Conservation (phyloP, 1,139 yeast species). For the Tardiomyces depauwii region DNA sequence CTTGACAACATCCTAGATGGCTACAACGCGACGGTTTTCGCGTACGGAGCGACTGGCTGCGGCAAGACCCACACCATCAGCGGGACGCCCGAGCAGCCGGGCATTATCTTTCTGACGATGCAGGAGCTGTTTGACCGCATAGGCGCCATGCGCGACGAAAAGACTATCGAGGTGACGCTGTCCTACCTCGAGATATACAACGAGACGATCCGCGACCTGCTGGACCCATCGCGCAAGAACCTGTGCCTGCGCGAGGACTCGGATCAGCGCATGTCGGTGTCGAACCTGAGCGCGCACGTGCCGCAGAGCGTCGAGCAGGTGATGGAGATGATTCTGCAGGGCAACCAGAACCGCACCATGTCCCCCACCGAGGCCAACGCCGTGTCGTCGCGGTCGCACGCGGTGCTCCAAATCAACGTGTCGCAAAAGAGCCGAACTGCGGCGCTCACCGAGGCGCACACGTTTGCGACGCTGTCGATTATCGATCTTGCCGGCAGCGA, state of each 20-base stretch:
- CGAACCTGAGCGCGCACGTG: constrained; percentile 57
- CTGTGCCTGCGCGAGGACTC: constrained; percentile 65
- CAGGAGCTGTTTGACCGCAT: constrained; percentile 58
- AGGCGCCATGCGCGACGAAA: constrained; percentile 42
- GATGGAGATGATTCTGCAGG: constrained; percentile 62
- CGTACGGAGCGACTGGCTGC: constrained; percentile 97
- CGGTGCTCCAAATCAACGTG: constrained; percentile 75
- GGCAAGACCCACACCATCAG: constrained; percentile 93
- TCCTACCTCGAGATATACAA: constrained; percentile 84
- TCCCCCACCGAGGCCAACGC: constrained; percentile 89
- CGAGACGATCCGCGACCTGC: constrained; percentile 72
- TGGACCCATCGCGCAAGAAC: constrained; percentile 34
- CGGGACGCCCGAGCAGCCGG: constrained; percentile 67
- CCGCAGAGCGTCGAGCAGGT: constrained; percentile 62
- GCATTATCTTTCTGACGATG: constrained; percentile 72
- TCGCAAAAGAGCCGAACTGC: constrained; percentile 51
- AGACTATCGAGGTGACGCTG: constrained; percentile 47
- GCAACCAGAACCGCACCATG: constrained; percentile 67
- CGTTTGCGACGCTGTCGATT: constrained; percentile 70
- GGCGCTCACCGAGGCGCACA: constrained; percentile 54
- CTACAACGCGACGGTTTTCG: constrained; percentile 83
- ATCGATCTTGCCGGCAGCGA: constrained; percentile 94
- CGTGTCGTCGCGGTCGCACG: constrained; percentile 85
- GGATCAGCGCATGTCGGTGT: constrained; percentile 54
- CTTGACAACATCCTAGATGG: constrained; percentile 73